Evolutionary conservation across 768 basidiomycete species (phyloP), one percentile per base, ranked within the genome.

Genomic region (Amanita pallidorosea): DNA sequence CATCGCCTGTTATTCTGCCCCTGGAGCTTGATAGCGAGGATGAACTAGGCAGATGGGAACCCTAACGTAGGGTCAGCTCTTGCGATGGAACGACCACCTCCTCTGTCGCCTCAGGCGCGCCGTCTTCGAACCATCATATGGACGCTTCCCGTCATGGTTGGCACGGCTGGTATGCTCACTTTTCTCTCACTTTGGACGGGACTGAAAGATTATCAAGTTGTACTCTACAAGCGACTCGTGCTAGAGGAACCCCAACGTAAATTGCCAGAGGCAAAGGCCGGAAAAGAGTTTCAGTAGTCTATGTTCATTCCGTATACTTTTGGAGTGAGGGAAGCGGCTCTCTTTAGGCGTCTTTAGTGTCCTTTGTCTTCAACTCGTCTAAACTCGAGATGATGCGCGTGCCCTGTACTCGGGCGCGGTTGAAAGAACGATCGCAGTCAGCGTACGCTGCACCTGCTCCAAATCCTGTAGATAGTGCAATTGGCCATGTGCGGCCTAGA

Each of bases 381-480:
- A 51, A 35, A 34, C 41, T 51, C 43, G 75, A 72, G 57, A 91
- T 66, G 61, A 92, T 76, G 55, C 86, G 79, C 41, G 84, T 86
- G 53, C 91, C 91, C 17, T 90, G 83, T 64, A 92, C 78, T 59
- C 90, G 78, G 44, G 91, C 85, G 17, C 89, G 86, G 69, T 92
- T 92, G 80, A 94, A 95, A 13, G 86, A 84, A 45, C 90, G 80
- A 70, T 95, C 88, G 68, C 91, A 93, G 75, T 94, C 91, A 27
- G 88, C 83, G 63, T 90, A 93, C 25, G 91, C 89, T 47, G 81
- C 80, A 38, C 91, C 91, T 36, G 82, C 76, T 31, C 91, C 91
- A 63, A 93, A 92, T 33, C 91, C 91, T 5, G 88, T 87, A 13
- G 85, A 73, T 51, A 94, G 77, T 27, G 87, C 81, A 57, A 95